Percentiles rank a stretch among this genome's conserved stretches.
Conservation (phyloP, 139 green algal species). For the Picochlorum sp. region DNA sequence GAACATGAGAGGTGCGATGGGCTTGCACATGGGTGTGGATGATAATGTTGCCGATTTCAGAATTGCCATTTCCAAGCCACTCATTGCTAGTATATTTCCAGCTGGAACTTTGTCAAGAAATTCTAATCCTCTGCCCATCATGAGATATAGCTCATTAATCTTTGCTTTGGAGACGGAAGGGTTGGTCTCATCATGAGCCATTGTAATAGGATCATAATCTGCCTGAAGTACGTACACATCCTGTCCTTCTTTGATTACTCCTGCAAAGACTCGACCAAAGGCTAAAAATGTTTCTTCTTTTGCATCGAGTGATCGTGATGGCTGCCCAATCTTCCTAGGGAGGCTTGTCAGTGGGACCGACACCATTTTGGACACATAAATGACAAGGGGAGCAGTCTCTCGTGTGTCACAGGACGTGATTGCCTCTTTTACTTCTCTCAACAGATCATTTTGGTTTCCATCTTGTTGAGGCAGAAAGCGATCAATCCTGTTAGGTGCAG, state of each 20-base stretch:
- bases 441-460: too few relatives aligned
- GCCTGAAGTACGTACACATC: conserved; percentile 63
- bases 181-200: background rate
- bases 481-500: conserved; percentile 47
- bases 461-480: conserved; percentile 39
- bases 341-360: conserved; percentile 57
- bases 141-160: conserved; percentile 72
- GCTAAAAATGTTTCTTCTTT: conserved; percentile 69
- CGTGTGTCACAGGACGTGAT: conserved; percentile 29
- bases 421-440: conserved; percentile 9
- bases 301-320: conserved; percentile 16
- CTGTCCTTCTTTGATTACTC: conserved; percentile 49
- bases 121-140: conserved; percentile 90
- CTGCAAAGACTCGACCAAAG: conserved; percentile 84
- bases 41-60: conserved; percentile 90
- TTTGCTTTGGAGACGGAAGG: background rate
- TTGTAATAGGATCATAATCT: conserved; percentile 55
- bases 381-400: conserved; percentile 52
- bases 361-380: conserved; percentile 95
- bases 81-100: conserved; percentile 83
- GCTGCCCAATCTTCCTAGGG: conserved; percentile 36
- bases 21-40: conserved; percentile 48
- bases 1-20: conserved; percentile 86
- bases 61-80: conserved; percentile 68
- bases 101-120: conserved; percentile 57